Evolutionary conservation across 2,329 filamentous ascomycete species (phyloP).

Genomic region (Fusarium chlamydosporum): DNA sequence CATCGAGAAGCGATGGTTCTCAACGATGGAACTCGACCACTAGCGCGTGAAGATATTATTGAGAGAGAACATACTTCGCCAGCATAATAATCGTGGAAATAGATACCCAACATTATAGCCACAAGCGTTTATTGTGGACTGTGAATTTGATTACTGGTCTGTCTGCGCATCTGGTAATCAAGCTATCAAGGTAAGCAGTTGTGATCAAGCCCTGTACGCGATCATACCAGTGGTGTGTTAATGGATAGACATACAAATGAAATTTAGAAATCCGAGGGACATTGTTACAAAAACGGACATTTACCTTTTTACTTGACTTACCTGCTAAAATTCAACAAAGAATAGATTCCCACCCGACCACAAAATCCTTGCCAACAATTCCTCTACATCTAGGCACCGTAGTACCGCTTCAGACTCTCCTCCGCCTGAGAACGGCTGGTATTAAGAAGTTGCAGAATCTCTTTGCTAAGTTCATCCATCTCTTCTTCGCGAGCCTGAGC

Average conservation of each 20-base stretch:
- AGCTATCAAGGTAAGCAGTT: no score
- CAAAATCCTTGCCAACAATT: neutral
- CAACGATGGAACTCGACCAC: conserved; percentile 83
- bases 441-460: neutral
- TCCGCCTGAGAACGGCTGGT: neutral
- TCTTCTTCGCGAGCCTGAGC: neutral
- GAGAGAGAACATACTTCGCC: conserved; percentile 69
- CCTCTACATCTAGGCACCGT: neutral
- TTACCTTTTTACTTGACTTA: neutral
- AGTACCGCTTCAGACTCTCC: neutral
- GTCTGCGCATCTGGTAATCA: no score
- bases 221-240: neutral
- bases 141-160: neutral
- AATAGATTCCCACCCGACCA: neutral
- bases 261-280: neutral
- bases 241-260: neutral
- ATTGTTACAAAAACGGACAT: no score
- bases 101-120: conserved; percentile 11
- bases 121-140: neutral
- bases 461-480: neutral
- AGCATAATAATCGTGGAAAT: conserved; percentile 18
- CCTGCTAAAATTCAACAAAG: neutral
- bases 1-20: conserved; percentile 92
- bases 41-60: conserved; percentile 83
- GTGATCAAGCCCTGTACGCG: no score